phyloP scores from a whole-genome alignment of 2,329 filamentous ascomycete genomes.

The Lasiodiplodia gonubiensis region DNA sequence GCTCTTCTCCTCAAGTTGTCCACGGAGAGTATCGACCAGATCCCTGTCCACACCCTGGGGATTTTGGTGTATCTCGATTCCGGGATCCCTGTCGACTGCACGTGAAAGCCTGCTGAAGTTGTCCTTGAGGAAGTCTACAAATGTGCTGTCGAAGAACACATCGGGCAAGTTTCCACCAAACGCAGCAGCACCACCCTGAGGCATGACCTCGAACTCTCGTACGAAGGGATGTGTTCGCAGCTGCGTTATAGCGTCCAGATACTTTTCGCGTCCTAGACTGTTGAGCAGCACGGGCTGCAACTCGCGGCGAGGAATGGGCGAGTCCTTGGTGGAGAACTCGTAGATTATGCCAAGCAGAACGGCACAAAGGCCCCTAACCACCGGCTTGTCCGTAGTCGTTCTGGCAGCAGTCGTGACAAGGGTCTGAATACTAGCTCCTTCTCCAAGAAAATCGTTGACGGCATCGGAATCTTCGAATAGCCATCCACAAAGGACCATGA shows the following conservation, averaged over 20 bases:
- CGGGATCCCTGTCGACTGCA: constrained; percentile 89
- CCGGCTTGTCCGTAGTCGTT: constrained; percentile 64
- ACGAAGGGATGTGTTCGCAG: constrained; percentile 79
- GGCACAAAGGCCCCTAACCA: constrained; percentile 82
- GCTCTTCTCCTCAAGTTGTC: constrained; percentile 76
- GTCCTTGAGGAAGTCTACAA: constrained; percentile 94
- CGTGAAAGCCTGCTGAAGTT: constrained; percentile 86
- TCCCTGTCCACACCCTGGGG: constrained; percentile 94
- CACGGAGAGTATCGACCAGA: constrained; percentile 82
- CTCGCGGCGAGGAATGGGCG: constrained; percentile 80
- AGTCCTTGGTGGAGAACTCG: constrained; percentile 97
- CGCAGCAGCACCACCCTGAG: constrained; percentile 61
- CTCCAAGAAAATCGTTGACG: constrained; percentile 89
- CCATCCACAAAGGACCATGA: constrained; percentile 89
- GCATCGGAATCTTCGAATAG: constrained; percentile 90
- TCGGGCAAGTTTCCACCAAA: constrained; percentile 67
- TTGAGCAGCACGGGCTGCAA: constrained; percentile 79
- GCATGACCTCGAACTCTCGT: constrained; percentile 86
- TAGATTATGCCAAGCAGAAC: constrained; percentile 87
- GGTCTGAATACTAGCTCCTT: constrained; percentile 90
- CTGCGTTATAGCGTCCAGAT: constrained; percentile 79
- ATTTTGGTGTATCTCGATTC: constrained; percentile 76
- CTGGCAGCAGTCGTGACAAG: constrained; percentile 75
- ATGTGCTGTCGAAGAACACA: constrained; percentile 83
- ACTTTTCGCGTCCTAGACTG: constrained; percentile 82